These are phyloP conservation scores for Przewalskia tangutica DNA, from an alignment of 257 asterid species.

Conservation along the genomic window DNA sequence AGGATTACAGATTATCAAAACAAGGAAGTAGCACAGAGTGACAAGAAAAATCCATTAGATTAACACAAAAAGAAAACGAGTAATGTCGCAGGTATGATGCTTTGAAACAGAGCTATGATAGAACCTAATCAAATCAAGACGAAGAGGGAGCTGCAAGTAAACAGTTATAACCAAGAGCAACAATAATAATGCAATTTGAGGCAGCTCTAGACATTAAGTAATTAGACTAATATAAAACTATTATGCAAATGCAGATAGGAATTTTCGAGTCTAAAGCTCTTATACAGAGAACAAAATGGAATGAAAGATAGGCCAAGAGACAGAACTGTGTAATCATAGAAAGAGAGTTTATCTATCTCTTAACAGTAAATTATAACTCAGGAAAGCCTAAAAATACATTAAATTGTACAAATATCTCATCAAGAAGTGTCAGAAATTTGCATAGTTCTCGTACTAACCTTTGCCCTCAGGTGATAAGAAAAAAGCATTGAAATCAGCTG, in stretches of 20 bases:
- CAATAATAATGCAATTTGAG: background rate
- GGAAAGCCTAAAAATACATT: background rate
- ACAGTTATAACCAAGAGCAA: background rate
- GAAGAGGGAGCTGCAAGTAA: background rate
- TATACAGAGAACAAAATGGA: background rate
- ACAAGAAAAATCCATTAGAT: background rate
- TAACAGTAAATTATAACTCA: background rate
- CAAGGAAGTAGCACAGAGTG: background rate
- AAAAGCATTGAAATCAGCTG: conserved; percentile 21
- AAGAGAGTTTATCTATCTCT: no score
- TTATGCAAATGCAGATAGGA: background rate
- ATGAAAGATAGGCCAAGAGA: background rate
- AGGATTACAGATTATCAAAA: background rate
- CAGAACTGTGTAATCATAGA: background rate
- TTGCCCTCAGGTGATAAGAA: background rate
- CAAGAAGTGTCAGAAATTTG: background rate
- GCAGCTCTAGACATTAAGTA: background rate
- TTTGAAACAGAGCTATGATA: background rate
- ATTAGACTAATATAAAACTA: background rate
- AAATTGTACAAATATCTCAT: no score
- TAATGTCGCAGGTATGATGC: background rate
- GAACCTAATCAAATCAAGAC: background rate
- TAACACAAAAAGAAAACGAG: background rate
- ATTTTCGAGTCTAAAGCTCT: background rate
- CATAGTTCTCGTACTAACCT: conserved; percentile 14